phyloP scores from a whole-genome alignment of 305 asterid genomes.

The Rubia occidens region DNA sequence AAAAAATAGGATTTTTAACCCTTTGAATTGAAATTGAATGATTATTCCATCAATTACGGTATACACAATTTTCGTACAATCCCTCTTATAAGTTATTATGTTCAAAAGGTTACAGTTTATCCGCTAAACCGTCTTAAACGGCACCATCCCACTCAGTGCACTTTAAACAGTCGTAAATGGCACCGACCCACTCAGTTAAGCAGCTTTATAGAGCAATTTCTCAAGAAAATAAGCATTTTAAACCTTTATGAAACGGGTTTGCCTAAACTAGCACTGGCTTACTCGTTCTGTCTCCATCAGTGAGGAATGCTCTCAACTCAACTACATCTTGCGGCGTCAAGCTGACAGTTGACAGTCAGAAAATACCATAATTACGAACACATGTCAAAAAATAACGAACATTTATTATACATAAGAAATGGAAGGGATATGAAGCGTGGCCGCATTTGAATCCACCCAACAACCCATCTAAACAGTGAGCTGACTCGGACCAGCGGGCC shows the following conservation, averaged over 20 bases:
- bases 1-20: no score
- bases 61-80: no score
- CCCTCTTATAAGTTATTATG: no score
- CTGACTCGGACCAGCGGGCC: slow-evolving; percentile 11
- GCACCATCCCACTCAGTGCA: no score
- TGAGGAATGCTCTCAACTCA: background rate
- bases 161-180: no score
- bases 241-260: background rate
- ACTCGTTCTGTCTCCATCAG: background rate
- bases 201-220: no score
- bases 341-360: background rate
- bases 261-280: background rate
- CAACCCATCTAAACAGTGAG: background rate
- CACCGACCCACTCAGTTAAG: no score
- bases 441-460: slow-evolving; percentile 10
- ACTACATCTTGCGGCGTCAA: slow-evolving; percentile 8
- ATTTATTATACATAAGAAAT: background rate
- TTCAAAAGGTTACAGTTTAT: no score
- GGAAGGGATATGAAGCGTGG: slow-evolving; percentile 12
- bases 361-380: background rate
- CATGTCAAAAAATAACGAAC: background rate
- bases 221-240: background rate
- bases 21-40: no score
- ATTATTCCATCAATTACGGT: no score
- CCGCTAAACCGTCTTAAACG: no score